Evolutionary conservation across 192 early-diverging fungal genomes (phyloP), one percentile per base, ranked within the genome.

Genomic region (Coemansia sp.): DNA sequence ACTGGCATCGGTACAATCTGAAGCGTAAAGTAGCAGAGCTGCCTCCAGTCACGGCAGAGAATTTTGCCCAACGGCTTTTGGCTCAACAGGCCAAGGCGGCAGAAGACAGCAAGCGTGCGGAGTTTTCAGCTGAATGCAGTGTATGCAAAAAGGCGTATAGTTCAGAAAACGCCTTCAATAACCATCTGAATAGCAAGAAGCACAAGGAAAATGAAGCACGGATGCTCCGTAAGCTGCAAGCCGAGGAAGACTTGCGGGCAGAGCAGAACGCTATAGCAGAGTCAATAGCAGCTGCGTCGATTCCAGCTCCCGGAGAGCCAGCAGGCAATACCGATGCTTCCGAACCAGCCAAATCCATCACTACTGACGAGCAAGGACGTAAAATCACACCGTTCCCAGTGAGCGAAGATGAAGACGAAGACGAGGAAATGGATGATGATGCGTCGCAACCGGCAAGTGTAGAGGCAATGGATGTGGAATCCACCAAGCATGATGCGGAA

Each of bases 1-100:
- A 99, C 82, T 99, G 97, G 96, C 97, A 99, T 59, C 82, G 95
- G 33, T 99, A 99, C 84, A 99, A 99, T 70, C 72, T 98, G 21
- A 98, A 98, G 81, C 87, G 96, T 59, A 95, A 97, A 63, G 92
- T 98, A 21, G 94, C 88, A 12, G 90, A 88, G 18, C 77, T 98
- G 15, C 91, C 91, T 0, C 89, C 94, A 20, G 86, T 99, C 23
- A 70, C 85, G 3, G 80, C 80, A 14, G 94, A 94, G 58, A 81
- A 82, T 54, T 98, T 97, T 83, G 76, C 82, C 0, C 81, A 86
- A 69, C 86, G 92, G 31, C 74, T 92, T 35, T 53, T 84, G 51
- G 83, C 82, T 5, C 84, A 85, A 61, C 79, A 89, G 63, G 74
- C 71, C 15, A 69, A 82, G 67, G 61, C 63, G 0, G 72, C 68